Base-by-base conservation (phyloP, 2,329 filamentous ascomycete species). In the Xylogone sp. region DNA sequence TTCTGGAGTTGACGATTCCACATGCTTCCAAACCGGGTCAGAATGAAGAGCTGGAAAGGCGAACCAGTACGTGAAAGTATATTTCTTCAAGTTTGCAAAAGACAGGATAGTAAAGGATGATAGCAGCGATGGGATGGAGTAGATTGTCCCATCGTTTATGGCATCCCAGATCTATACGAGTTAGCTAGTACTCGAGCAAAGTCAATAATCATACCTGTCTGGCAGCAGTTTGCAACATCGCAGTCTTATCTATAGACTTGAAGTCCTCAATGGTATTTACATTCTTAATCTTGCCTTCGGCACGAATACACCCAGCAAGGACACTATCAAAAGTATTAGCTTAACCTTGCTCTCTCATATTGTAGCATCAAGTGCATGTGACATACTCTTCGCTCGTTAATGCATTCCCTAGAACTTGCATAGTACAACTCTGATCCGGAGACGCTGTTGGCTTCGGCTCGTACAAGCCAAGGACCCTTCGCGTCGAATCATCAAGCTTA, bases 11-110 rank as follows among this genome's bases (percentile, higher is more conserved):
- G 48, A 43, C 20, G 62, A 74, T 2, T 75, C 78, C 2, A 77
- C 69, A 48, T 85, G 75, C 60, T 82, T 86, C 94, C 94, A 99
- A 22, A 79, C 76, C 1, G 90, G 90, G 50, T 93, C 86, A 3
- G 93, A 96, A 67, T 96, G 92, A 43, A 99, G 78, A 16, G 93
- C 91, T 1, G 94, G 94, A 64, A 96, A 99, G 4, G 88, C 93
- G 69, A 97, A 97, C 84, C 95, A 96, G 71, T 97, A 97, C n/a
- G 87, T 90, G 67, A 97, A 97, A 56, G 86, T 90, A 73, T 97
- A 97, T 66, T 95, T 97, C 70, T 99, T 99, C 29, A 99, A 79
- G 66, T 99, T 93, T 56, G 94, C 93, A 68, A 90, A 99, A 16
- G 90, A 96, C 44, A 97, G 83, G 53, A 95, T 84, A 21, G 89